These are phyloP conservation scores for Priceomyces castillae DNA, from an alignment of 805 yeast genomes.

Conservation along the genomic window DNA sequence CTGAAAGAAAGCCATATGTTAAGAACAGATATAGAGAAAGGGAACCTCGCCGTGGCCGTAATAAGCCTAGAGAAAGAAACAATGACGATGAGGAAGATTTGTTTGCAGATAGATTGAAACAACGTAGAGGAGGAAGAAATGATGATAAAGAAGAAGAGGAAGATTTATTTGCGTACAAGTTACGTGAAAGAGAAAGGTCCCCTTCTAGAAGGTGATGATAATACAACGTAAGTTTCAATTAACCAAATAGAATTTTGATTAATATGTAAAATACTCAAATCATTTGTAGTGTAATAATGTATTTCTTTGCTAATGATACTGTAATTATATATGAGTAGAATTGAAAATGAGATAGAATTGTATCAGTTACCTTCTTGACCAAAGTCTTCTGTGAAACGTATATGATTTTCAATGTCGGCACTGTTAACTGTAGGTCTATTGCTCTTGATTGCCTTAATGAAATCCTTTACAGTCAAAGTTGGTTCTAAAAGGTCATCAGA, in stretches of 20 bases:
- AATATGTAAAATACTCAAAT: not conserved
- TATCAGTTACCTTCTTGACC: constrained; percentile 91
- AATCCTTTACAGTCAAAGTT: constrained; percentile 83
- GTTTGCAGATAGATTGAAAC: constrained; percentile 4
- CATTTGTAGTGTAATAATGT: not conserved
- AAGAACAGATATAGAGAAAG: constrained; percentile 12
- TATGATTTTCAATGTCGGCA: constrained; percentile 76
- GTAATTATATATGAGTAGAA: constrained; percentile 1
- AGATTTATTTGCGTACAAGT: constrained; percentile 34
- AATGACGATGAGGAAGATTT: constrained; percentile 22
- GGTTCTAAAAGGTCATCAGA: constrained; percentile 92
- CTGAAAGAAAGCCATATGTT: constrained; percentile 42
- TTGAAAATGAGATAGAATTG: not conserved
- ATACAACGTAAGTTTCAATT: no score
- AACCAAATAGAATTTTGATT: not conserved
- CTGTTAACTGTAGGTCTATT: constrained; percentile 94
- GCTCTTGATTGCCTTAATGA: constrained; percentile 84
- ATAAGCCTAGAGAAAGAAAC: constrained; percentile 16
- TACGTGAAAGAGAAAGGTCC: constrained; percentile 23
- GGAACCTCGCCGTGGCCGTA: constrained; percentile 11
- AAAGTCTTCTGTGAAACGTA: constrained; percentile 87
- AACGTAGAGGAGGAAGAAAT: constrained; percentile 1
- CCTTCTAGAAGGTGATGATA: constrained; percentile 6
- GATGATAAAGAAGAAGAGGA: constrained; percentile 24
- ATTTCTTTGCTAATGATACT: not conserved